phyloP scores from a whole-genome alignment of 805 yeast genomes.

The Saccharomycopsis amapae region DNA sequence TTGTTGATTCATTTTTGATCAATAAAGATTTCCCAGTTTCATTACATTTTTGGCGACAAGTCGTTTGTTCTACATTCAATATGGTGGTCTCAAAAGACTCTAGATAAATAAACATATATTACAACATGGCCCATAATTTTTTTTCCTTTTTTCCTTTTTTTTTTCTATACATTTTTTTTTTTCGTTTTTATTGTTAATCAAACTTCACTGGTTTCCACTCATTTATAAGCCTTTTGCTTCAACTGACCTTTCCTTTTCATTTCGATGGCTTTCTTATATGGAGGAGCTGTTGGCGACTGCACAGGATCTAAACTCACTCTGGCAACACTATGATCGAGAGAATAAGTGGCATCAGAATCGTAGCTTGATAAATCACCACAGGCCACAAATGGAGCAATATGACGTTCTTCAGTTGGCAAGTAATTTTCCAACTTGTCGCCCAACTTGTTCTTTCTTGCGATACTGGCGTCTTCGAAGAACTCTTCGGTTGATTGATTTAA shows the following conservation, averaged over 20 bases:
- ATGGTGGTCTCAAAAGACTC: no score
- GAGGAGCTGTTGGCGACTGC: slow-evolving; percentile 94
- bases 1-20: no score
- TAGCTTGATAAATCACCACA: slow-evolving; percentile 87
- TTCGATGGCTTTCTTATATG: slow-evolving; percentile 87
- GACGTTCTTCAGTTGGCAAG: slow-evolving; percentile 56
- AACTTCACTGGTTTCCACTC: no score
- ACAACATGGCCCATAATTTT: no score
- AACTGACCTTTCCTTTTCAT: slow-evolving; percentile 70
- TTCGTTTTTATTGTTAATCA: no score
- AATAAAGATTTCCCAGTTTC: no score
- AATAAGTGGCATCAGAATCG: slow-evolving; percentile 94
- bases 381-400: slow-evolving; percentile 86
- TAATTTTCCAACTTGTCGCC: slow-evolving; percentile 36
- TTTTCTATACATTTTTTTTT: no score
- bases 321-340: slow-evolving; percentile 27
- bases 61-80: no score
- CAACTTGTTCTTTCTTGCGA: slow-evolving; percentile 34
- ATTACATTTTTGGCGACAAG: no score
- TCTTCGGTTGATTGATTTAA: slow-evolving; percentile 65
- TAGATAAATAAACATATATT: no score
- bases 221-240: slow-evolving; percentile 19
- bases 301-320: slow-evolving; percentile 75
- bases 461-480: slow-evolving; percentile 58
- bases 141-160: no score